phyloP scores from a whole-genome alignment of 768 basidiomycete species.

The Mycena vulgaris region DNA sequence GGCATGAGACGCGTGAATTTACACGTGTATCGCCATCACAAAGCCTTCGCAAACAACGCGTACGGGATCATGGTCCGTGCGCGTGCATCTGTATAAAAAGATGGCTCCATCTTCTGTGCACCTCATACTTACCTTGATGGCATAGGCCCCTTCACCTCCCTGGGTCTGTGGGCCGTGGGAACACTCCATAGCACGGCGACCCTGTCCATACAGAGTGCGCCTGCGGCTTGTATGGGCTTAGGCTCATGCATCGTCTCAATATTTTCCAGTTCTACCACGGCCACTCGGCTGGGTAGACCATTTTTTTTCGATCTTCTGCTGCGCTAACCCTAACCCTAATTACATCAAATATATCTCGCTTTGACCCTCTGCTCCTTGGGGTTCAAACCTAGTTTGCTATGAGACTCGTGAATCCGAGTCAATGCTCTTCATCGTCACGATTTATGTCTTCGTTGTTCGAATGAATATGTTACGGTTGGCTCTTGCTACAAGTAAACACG shows the following conservation, averaged over 20 bases:
- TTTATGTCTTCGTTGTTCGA: too few relatives aligned
- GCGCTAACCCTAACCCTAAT: slow-evolving; percentile 5
- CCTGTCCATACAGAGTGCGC: slow-evolving; percentile 75
- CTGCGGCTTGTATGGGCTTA: slow-evolving; percentile 76
- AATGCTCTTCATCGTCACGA: too few relatives aligned
- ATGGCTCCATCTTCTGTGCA: background rate
- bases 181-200: slow-evolving; percentile 79
- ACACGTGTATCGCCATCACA: background rate
- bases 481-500: too few relatives aligned
- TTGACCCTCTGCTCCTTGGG: too few relatives aligned
- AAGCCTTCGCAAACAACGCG: background rate
- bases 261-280: slow-evolving; percentile 82
- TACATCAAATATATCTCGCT: background rate
- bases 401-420: too few relatives aligned
- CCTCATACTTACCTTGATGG: slow-evolving; percentile 42
- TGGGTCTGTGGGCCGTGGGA: slow-evolving; percentile 39
- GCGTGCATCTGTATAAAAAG: too few relatives aligned
- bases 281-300: slow-evolving; percentile 59
- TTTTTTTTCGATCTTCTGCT: too few relatives aligned
- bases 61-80: background rate
- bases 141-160: slow-evolving; percentile 38
- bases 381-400: too few relatives aligned
- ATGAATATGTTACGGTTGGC: too few relatives aligned
- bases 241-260: slow-evolving; percentile 86
- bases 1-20: background rate